phyloP scores from a whole-genome alignment of 192 early-diverging fungal genomes.

The Allomyces javanicus region DNA sequence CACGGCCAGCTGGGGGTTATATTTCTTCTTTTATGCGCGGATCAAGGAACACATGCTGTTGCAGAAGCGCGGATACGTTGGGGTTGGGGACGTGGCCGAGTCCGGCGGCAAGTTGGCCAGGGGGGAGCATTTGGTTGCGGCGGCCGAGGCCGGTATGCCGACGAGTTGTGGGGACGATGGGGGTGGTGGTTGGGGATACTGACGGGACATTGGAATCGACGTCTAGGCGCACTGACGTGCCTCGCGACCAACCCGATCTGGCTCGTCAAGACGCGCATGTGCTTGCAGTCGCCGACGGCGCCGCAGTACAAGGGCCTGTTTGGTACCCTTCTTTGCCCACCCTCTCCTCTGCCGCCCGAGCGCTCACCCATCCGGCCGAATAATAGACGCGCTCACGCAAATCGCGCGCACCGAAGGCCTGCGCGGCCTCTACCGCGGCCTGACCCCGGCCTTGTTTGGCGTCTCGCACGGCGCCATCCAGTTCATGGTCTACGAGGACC shows the following conservation, averaged over 20 bases:
- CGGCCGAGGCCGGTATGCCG: slow-evolving; percentile 56
- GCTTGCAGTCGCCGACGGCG: slow-evolving; percentile 7
- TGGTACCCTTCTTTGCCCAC: no score
- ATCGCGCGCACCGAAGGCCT: slow-evolving; percentile 46
- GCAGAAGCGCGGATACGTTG: slow-evolving; percentile 4
- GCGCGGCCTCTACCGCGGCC: slow-evolving; percentile 54
- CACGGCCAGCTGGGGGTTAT: slow-evolving; percentile 87
- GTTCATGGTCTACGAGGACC: slow-evolving; percentile 95
- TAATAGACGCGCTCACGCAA: slow-evolving; percentile 30
- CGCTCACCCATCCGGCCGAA: no score
- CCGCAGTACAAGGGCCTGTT: no score
- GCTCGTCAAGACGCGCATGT: slow-evolving; percentile 73
- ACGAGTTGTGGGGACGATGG: no score
- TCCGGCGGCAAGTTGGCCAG: slow-evolving; percentile 34
- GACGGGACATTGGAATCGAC: neutral
- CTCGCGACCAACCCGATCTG: slow-evolving; percentile 59
- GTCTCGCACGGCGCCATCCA: slow-evolving; percentile 93
- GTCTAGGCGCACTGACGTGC: slow-evolving; percentile 38
- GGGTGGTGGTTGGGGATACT: no score
- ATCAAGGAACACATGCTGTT: slow-evolving; percentile 40
- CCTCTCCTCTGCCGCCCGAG: no score
- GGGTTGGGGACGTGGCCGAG: slow-evolving; percentile 13
- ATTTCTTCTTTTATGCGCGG: slow-evolving; percentile 70
- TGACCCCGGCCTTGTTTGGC: slow-evolving; percentile 76
- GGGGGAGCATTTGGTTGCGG: slow-evolving; percentile 58